These are phyloP conservation scores for Trichoderma cornu-damae DNA, from an alignment of 2,329 filamentous ascomycete species.

Conservation along the genomic window DNA sequence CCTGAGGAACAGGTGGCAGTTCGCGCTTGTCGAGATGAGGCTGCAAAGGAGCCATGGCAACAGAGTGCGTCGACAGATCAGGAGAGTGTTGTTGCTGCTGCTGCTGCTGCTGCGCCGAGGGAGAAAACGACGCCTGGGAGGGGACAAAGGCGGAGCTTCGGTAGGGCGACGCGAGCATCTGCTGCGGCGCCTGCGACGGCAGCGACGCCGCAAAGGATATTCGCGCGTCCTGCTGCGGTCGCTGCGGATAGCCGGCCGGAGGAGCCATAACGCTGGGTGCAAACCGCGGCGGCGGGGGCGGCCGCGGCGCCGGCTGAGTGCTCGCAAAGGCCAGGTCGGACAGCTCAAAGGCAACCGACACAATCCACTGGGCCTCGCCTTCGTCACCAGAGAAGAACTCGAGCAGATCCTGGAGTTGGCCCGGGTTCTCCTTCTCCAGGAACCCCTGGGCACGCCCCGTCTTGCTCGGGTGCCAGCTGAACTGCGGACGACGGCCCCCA, in stretches of 20 bases:
- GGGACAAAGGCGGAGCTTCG: slow-evolving; percentile 21
- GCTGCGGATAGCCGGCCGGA: slow-evolving; percentile 4
- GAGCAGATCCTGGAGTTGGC: slow-evolving; percentile 59
- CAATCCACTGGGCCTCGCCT: slow-evolving; percentile 52
- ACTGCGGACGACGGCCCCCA: slow-evolving; percentile 50
- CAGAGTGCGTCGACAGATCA: slow-evolving; percentile 32
- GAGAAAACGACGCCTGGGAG: slow-evolving; percentile 25
- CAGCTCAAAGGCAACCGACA: slow-evolving; percentile 54
- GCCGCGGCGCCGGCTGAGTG: slow-evolving; percentile 17
- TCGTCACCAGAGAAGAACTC: slow-evolving; percentile 59
- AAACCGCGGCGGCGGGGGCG: slow-evolving; percentile 22
- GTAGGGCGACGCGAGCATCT: slow-evolving; percentile 24
- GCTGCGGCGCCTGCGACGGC: slow-evolving; percentile 29
- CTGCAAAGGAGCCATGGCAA: slow-evolving; percentile 26
- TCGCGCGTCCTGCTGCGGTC: slow-evolving; percentile 25
- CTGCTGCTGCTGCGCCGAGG: slow-evolving; percentile 28
- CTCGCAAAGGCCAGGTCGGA: slow-evolving; percentile 43
- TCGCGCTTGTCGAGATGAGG: slow-evolving; percentile 35
- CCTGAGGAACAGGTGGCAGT: slow-evolving; percentile 30
- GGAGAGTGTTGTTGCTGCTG: slow-evolving; percentile 29
- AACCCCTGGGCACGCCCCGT: slow-evolving; percentile 54
- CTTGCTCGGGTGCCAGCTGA: slow-evolving; percentile 56
- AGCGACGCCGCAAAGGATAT: slow-evolving; percentile 29
- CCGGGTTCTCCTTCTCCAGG: slow-evolving; percentile 57
- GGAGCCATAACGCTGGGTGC: slow-evolving; percentile 2